Percentiles rank a stretch among this genome's conserved stretches.
These are phyloP conservation scores for Cutaneotrichosporon sp. DNA, from an alignment of 1,284 basidiomycete species.

Conservation along the genomic window DNA sequence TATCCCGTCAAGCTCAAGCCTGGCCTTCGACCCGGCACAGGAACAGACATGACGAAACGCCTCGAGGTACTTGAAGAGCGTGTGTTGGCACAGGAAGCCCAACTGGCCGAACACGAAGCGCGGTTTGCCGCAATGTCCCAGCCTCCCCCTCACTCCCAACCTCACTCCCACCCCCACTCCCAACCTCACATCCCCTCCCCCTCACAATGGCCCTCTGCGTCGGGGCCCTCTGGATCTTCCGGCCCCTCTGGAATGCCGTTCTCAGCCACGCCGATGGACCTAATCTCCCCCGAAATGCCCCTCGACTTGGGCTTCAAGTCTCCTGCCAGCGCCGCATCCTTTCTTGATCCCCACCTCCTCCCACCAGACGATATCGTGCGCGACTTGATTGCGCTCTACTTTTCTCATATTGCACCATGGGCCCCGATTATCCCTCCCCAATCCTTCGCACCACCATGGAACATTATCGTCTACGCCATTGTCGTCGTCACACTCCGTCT, in stretches of 20 bases:
- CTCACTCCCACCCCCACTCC: neutral
- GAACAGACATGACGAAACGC: conserved; percentile 47
- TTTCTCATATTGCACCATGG: conserved; percentile 49
- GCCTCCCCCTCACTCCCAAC: neutral
- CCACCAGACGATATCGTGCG: conserved; percentile 51
- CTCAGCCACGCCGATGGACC: too few species aligned
- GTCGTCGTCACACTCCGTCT: conserved; percentile 50
- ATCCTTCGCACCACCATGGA: conserved; percentile 44
- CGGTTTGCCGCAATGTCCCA: conserved; percentile 18
- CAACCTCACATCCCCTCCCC: neutral
- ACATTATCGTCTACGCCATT: conserved; percentile 51
- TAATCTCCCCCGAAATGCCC: neutral
- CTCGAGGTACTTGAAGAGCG: conserved; percentile 47
- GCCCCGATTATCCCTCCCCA: conserved; percentile 48
- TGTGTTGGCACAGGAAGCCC: conserved; percentile 35
- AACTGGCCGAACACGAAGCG: conserved; percentile 34
- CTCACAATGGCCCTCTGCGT: conserved; percentile 16
- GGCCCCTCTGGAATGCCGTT: too few species aligned
- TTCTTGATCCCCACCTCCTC: conserved; percentile 45
- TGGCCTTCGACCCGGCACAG: conserved; percentile 50
- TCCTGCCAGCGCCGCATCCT: conserved; percentile 32
- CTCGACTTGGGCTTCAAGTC: conserved; percentile 31
- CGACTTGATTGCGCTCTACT: conserved; percentile 48
- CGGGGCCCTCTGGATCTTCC: neutral
- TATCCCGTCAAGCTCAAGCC: conserved; percentile 52